Conservation (phyloP, 192 early-diverging fungal genomes). For the Cladochytrium replicatum region DNA sequence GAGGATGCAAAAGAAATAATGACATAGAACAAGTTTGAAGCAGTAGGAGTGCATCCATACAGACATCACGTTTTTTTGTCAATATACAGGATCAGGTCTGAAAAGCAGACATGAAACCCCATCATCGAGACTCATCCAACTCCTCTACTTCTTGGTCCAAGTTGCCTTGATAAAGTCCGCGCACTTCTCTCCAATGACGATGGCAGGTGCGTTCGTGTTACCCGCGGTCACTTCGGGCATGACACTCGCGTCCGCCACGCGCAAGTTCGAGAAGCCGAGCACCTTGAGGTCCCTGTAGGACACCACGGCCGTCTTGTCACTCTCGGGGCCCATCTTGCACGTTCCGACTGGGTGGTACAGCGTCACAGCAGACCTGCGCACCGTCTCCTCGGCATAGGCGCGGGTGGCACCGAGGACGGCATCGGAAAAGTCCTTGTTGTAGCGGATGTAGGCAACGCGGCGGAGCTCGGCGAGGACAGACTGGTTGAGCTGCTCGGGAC, state of each 20-base stretch:
- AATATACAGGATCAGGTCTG: background rate
- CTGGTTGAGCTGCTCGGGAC: too few relatives aligned
- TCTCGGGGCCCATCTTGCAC: conserved; percentile 6
- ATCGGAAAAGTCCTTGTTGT: background rate
- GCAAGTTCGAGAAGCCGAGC: conserved; percentile 8
- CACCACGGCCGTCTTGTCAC: background rate
- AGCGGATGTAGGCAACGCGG: too few relatives aligned
- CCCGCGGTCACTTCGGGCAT: conserved; percentile 15
- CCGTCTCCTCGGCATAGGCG: conserved; percentile 8
- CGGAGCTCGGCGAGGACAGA: too few relatives aligned
- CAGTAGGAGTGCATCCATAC: too few relatives aligned
- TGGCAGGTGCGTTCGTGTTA: conserved; percentile 14
- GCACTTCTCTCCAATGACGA: conserved; percentile 14
- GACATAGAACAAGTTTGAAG: too few relatives aligned
- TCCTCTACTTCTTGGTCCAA: background rate
- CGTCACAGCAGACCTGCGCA: conserved; percentile 1
- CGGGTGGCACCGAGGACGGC: background rate
- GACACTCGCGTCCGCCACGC: conserved; percentile 12
- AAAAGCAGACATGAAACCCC: background rate
- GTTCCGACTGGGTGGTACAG: conserved; percentile 14
- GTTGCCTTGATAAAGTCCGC: conserved; percentile 12
- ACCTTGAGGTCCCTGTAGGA: conserved; percentile 10
- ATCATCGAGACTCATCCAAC: background rate
- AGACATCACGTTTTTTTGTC: background rate
- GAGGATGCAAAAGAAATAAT: too few relatives aligned